Percentiles rank a stretch among this genome's conserved stretches.
These are phyloP conservation scores for Hirschioporus abietinus DNA, from an alignment of 768 basidiomycete genomes.

Conservation along the genomic window DNA sequence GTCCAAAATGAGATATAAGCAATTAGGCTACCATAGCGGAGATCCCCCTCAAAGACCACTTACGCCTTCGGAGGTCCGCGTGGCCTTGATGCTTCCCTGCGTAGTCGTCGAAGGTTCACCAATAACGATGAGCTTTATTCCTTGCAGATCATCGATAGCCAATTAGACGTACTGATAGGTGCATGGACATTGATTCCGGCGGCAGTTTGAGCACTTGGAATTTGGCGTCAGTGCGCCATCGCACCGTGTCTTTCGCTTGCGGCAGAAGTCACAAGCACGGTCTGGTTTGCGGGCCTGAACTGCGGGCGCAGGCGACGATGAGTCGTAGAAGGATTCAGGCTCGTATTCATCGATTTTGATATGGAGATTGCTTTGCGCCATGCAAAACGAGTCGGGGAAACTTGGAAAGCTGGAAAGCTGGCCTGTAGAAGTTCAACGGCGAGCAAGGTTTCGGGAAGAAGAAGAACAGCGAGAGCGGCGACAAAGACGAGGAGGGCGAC, in stretches of 20 bases:
- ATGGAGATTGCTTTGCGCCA: neutral
- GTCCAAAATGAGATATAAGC: slow-evolving; percentile 3
- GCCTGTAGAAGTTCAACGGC: neutral
- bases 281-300: slow-evolving; percentile 41
- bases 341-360: neutral
- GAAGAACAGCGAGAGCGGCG: neutral
- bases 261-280: slow-evolving; percentile 56
- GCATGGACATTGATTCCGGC: slow-evolving; percentile 43
- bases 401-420: neutral
- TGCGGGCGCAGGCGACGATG: neutral
- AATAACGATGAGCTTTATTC: slow-evolving; percentile 48
- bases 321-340: neutral
- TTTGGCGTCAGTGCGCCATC: slow-evolving; percentile 49
- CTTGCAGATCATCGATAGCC: slow-evolving; percentile 31
- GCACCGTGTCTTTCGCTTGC: slow-evolving; percentile 55
- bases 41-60: slow-evolving; percentile 20
- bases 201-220: slow-evolving; percentile 55
- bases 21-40: slow-evolving; percentile 5
- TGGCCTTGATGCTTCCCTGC: slow-evolving; percentile 58
- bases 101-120: neutral
- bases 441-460: neutral
- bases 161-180: slow-evolving; percentile 49
- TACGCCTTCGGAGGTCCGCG: slow-evolving; percentile 66
- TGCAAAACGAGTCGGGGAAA: neutral
- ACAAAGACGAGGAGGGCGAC: neutral